A percentile compares a stretch with the other conserved stretches of the same genome.
Conservation (phyloP, 2,329 filamentous ascomycete genomes). For the Lasiodiplodia gonubiensis region DNA sequence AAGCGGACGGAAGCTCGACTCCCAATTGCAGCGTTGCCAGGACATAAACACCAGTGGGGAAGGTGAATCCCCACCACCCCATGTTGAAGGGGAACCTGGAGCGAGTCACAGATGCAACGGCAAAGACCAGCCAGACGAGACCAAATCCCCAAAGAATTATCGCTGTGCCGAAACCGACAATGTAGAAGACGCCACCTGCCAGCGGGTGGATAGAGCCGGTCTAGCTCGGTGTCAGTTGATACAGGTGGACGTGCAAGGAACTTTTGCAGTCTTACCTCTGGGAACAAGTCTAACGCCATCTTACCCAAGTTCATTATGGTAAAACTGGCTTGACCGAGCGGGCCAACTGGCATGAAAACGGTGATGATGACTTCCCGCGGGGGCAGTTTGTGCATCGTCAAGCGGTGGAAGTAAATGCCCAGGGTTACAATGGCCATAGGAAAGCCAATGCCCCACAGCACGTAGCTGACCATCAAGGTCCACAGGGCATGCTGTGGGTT, state of each 20-base stretch:
- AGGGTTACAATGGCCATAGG: conserved; percentile 67
- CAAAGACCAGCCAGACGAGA: conserved; percentile 61
- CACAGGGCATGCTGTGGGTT: conserved; percentile 61
- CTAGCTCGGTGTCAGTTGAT: conserved; percentile 4
- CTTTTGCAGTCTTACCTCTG: conserved; percentile 33
- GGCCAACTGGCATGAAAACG: conserved; percentile 70
- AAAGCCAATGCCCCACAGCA: conserved; percentile 71
- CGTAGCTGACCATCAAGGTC: conserved; percentile 69
- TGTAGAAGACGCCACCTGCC: conserved; percentile 63
- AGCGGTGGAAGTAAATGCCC: conserved; percentile 71
- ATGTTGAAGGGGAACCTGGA: conserved; percentile 64
- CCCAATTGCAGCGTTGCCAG: conserved; percentile 56
- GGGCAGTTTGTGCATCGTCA: conserved; percentile 70
- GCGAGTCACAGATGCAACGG: conserved; percentile 55
- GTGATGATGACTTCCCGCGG: conserved; percentile 71
- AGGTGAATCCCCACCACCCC: conserved; percentile 68
- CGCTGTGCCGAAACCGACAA: conserved; percentile 60
- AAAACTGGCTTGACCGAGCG: conserved; percentile 70
- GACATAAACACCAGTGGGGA: conserved; percentile 64
- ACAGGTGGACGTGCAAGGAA: neutral
- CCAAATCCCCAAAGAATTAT: conserved; percentile 64
- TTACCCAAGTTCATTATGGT: conserved; percentile 60
- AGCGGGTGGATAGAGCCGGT: conserved; percentile 43
- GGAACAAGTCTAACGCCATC: conserved; percentile 51
- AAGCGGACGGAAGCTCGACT: conserved; percentile 58